phyloP scores from a whole-genome alignment of 345 rosid species.

The Stellera chamaejasme region DNA sequence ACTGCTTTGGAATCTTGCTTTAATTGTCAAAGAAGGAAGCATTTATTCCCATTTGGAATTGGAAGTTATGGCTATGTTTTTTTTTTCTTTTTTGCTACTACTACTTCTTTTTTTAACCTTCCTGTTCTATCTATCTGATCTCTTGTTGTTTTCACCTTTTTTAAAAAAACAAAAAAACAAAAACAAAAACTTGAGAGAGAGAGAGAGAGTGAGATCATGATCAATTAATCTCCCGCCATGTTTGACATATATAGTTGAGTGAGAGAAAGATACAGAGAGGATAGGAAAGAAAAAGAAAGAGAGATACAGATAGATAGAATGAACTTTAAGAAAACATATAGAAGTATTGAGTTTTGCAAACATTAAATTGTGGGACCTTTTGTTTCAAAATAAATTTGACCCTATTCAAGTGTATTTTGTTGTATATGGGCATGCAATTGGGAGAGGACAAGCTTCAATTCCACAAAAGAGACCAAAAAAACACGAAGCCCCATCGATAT shows the following conservation, averaged over 20 bases:
- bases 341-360: too few species aligned
- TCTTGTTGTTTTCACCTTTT: too few species aligned
- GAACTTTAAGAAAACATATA: too few species aligned
- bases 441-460: slow-evolving; percentile 58
- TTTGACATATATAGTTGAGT: slow-evolving; percentile 14
- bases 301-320: slow-evolving; percentile 1
- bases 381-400: slow-evolving; percentile 17
- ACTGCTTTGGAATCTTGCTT: slow-evolving; percentile 33
- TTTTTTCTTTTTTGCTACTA: neutral
- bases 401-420: slow-evolving; percentile 7
- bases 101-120: slow-evolving; percentile 9
- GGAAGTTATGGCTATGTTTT: slow-evolving; percentile 8
- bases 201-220: too few species aligned
- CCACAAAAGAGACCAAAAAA: slow-evolving; percentile 62
- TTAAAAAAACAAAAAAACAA: too few species aligned
- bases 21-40: slow-evolving; percentile 81
- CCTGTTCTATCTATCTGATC: neutral
- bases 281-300: neutral
- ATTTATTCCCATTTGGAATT: slow-evolving; percentile 44
- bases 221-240: slow-evolving; percentile 2
- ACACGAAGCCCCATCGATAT: slow-evolving; percentile 34
- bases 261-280: neutral
- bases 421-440: slow-evolving; percentile 14
- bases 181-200: too few species aligned
- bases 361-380: slow-evolving; percentile 15